Conservation (phyloP, 2,329 filamentous ascomycete species). For the Cytospora chrysosperma region DNA sequence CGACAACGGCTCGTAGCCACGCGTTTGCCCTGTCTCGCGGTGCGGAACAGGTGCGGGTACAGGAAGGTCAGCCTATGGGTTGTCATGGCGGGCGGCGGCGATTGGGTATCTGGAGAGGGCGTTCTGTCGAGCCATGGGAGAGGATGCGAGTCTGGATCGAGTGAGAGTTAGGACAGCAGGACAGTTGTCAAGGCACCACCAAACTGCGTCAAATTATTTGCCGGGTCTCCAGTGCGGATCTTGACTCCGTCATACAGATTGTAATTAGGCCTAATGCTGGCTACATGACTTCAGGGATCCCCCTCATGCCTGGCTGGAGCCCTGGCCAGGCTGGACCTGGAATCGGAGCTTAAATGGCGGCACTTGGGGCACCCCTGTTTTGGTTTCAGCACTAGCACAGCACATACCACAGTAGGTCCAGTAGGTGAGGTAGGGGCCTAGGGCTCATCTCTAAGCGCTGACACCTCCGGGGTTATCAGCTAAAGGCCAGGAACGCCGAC, state of each 20-base stretch:
- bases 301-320: constrained; percentile 5
- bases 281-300: background rate
- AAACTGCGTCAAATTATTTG: constrained; percentile 1
- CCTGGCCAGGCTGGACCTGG: too few species aligned
- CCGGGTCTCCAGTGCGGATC: constrained; percentile 10
- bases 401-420: too few species aligned
- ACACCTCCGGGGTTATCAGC: background rate
- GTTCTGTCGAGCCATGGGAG: constrained; percentile 21
- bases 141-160: background rate
- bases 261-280: background rate
- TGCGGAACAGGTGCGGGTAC: constrained; percentile 65
- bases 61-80: constrained; percentile 64
- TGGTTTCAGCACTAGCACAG: too few species aligned
- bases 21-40: constrained; percentile 47
- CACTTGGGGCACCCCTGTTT: background rate
- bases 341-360: background rate
- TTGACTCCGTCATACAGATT: constrained; percentile 17
- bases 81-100: constrained; percentile 52
- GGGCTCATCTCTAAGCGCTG: constrained; percentile 4
- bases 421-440: too few species aligned
- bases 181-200: constrained; percentile 17
- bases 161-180: constrained; percentile 12
- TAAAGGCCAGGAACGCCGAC: background rate
- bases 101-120: background rate
- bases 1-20: constrained; percentile 34